Percentiles rank a stretch among this genome's conserved stretches.
Conservation (phyloP, 176 grass and related monocot genomes). For the Cenchrus fungigraminus region DNA sequence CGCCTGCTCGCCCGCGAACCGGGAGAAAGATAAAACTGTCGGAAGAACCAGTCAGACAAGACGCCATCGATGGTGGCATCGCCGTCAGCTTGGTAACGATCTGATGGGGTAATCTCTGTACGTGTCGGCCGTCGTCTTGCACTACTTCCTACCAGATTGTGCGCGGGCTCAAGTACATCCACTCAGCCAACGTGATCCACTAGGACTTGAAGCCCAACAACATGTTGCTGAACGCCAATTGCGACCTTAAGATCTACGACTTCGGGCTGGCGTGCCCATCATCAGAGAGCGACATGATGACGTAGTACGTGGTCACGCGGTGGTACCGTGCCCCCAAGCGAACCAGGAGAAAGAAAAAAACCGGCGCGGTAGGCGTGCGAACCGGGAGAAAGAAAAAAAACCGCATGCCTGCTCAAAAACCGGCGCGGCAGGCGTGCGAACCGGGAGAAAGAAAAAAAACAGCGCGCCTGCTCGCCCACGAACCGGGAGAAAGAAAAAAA, state of each 20-base stretch:
- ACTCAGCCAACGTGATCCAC: constrained; percentile 94
- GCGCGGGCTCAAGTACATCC: constrained; percentile 95
- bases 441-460: no score
- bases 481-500: no score
- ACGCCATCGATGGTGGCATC: neutral
- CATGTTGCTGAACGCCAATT: constrained; percentile 93
- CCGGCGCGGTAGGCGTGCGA: no score
- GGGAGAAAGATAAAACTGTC: no score
- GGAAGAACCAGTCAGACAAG: neutral
- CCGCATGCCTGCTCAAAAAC: no score
- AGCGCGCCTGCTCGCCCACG: no score
- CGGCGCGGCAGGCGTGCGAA: no score
- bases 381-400: no score
- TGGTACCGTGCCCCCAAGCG: constrained; percentile 93
- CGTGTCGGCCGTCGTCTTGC: neutral
- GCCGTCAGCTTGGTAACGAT: neutral
- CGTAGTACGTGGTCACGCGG: constrained; percentile 91
- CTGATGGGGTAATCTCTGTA: neutral
- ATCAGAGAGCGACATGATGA: constrained; percentile 96
- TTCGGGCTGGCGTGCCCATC: constrained; percentile 91
- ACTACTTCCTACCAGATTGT: constrained; percentile 98
- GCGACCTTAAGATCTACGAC: constrained; percentile 98
- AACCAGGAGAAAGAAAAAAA: no score
- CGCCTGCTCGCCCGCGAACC: no score
- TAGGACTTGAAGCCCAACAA: constrained; percentile 94